These are phyloP conservation scores for Orbilia oligospora DNA, from an alignment of 2,329 filamentous ascomycete genomes.

Conservation along the genomic window DNA sequence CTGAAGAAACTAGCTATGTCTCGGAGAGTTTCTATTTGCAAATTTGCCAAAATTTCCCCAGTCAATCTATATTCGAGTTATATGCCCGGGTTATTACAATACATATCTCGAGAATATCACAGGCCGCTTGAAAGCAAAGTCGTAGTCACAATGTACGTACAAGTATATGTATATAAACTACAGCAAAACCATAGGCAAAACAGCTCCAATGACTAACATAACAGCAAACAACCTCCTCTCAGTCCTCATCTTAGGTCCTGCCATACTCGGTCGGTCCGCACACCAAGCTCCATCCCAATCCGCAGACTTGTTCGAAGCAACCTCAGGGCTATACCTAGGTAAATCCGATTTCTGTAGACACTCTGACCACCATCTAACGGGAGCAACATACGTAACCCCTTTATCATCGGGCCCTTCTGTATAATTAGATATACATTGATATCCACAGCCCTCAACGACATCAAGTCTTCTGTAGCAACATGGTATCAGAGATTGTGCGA, in stretches of 20 bases:
- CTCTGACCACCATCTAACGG: neutral
- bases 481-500: constrained; percentile 1
- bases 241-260: neutral
- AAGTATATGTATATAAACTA: neutral
- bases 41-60: too few relatives aligned
- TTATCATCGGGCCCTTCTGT: neutral
- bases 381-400: neutral
- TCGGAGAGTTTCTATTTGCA: too few relatives aligned
- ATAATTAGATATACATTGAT: constrained; percentile 34
- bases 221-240: neutral
- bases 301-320: neutral
- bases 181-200: constrained; percentile 3
- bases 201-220: neutral
- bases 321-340: neutral
- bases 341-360: neutral
- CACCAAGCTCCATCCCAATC: neutral
- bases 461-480: constrained; percentile 38
- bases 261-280: neutral
- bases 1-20: too few relatives aligned
- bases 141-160: too few relatives aligned
- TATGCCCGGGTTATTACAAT: too few relatives aligned
- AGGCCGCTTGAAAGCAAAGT: too few relatives aligned
- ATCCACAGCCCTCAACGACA: constrained; percentile 36
- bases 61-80: too few relatives aligned
- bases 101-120: neutral